Conservation (phyloP, 495 filamentous ascomycete species). For the Aspergillus sclerotiicarbonarius region DNA sequence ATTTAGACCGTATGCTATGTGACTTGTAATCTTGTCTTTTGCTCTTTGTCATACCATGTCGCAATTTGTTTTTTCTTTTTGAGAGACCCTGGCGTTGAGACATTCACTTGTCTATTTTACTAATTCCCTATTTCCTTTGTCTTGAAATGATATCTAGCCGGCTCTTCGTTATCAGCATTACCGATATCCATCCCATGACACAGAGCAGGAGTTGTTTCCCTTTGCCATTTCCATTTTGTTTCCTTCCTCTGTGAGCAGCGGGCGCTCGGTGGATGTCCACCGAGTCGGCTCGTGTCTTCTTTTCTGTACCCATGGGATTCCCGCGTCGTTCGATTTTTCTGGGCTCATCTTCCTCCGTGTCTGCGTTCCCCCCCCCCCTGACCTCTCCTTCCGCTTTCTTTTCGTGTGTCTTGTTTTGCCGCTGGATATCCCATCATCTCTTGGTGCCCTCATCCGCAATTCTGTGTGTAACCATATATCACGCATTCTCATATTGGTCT, state of each 20-base stretch:
- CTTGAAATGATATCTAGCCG: constrained; percentile 46
- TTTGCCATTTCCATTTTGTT: constrained; percentile 11
- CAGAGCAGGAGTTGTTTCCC: constrained; percentile 31
- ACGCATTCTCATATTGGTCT: constrained; percentile 33
- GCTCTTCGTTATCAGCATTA: constrained; percentile 36
- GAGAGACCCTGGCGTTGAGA: constrained; percentile 47
- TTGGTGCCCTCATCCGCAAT: constrained; percentile 29
- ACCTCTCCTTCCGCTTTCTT: constrained; percentile 17
- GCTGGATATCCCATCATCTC: constrained; percentile 46
- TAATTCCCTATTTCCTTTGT: constrained; percentile 28
- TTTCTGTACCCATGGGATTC: constrained; percentile 8
- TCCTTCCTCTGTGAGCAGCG: constrained; percentile 15
- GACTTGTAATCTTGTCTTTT: constrained; percentile 27
- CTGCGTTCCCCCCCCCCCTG: constrained; percentile 8
- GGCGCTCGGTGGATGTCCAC: constrained; percentile 12
- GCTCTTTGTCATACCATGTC: constrained; percentile 27
- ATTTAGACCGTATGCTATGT: constrained; percentile 40
- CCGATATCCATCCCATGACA: constrained; percentile 39
- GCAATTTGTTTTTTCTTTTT: constrained; percentile 24
- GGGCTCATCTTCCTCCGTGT: constrained; percentile 8
- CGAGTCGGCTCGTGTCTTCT: constrained; percentile 5
- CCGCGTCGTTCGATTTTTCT: constrained; percentile 8
- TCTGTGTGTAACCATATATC: constrained; percentile 43
- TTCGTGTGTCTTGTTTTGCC: constrained; percentile 33
- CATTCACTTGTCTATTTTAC: constrained; percentile 32